Evolutionary conservation across 352 stramenopile species (phyloP).

Genomic region (Pythium phragmitis): DNA sequence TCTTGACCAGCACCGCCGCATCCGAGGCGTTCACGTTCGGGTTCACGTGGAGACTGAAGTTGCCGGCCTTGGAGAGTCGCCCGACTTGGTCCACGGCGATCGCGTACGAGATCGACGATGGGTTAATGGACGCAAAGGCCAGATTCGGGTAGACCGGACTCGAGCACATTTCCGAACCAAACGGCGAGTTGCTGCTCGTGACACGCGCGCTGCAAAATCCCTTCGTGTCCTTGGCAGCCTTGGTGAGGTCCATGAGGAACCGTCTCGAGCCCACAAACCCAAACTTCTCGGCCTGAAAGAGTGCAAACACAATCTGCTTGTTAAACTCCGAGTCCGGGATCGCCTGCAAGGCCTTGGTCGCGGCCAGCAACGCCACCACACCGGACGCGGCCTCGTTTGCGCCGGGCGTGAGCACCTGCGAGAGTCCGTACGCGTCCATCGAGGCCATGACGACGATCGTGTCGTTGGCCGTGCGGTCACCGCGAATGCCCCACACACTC

Average conservation of each 20-base stretch:
- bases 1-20: constrained; percentile 43
- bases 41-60: constrained; percentile 75
- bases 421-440: constrained; percentile 77
- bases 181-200: constrained; percentile 47
- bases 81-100: constrained; percentile 84
- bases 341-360: constrained; percentile 61
- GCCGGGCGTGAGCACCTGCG: constrained; percentile 65
- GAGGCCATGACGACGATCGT: constrained; percentile 70
- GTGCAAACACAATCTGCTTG: constrained; percentile 79
- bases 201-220: constrained; percentile 51
- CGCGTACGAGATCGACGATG: constrained; percentile 59
- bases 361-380: constrained; percentile 72
- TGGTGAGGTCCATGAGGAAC: constrained; percentile 67
- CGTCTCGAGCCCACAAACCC: constrained; percentile 81
- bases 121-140: constrained; percentile 56
- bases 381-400: constrained; percentile 76
- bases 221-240: constrained; percentile 46
- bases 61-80: constrained; percentile 42
- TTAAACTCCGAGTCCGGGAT: constrained; percentile 61
- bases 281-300: constrained; percentile 80
- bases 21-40: constrained; percentile 39
- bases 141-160: constrained; percentile 64
- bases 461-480: constrained; percentile 45
- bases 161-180: constrained; percentile 63
- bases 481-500: constrained; percentile 65